Evolutionary conservation across 352 stramenopile genomes (phyloP).

Genomic region (Pythium sp.): DNA sequence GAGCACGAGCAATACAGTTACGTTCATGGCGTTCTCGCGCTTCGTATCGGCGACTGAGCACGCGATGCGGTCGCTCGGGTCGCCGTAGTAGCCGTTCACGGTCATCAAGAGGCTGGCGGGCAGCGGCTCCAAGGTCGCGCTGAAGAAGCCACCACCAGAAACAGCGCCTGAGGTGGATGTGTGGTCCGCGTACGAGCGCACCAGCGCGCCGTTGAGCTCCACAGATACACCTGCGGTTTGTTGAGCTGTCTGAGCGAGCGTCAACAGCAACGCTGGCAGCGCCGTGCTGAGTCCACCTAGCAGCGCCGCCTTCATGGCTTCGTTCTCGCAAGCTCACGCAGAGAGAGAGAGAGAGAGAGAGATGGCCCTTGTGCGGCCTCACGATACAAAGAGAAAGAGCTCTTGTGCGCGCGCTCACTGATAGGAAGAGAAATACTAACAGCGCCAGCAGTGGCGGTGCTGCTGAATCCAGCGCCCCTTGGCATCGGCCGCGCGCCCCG

Average conservation of each 20-base stretch:
- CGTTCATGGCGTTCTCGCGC: slow-evolving; percentile 17
- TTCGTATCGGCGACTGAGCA: slow-evolving; percentile 12
- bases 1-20: slow-evolving; percentile 52
- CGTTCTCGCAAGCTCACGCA: not conserved
- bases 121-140: slow-evolving; percentile 1
- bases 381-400: not conserved
- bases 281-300: not conserved
- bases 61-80: slow-evolving; percentile 7
- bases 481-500: not conserved
- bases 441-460: not conserved
- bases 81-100: slow-evolving; percentile 15
- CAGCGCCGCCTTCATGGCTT: not conserved
- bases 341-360: no score
- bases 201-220: slow-evolving; percentile 10
- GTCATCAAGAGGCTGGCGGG: slow-evolving; percentile 13
- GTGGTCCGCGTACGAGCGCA: slow-evolving; percentile 10
- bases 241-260: not conserved
- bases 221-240: not conserved
- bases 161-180: not conserved
- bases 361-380: no score
- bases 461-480: not conserved
- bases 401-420: not conserved
- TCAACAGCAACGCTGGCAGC: not conserved
- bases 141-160: slow-evolving; percentile 1
- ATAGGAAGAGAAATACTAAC: not conserved